These are phyloP conservation scores for Mesotaenium endlicherianum DNA, from an alignment of 139 green algal species.

Conservation along the genomic window DNA sequence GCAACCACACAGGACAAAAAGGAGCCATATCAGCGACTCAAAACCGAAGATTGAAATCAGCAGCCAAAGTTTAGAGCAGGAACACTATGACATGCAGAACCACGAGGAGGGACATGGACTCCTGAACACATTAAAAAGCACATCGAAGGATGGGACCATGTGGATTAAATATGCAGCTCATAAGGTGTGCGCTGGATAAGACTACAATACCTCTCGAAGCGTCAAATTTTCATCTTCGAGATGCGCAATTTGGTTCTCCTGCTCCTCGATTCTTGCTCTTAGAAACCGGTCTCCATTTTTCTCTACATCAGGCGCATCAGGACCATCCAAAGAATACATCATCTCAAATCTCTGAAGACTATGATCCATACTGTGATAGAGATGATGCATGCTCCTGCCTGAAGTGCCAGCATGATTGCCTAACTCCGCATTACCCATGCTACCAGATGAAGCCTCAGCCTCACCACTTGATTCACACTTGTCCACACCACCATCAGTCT, in stretches of 20 bases:
- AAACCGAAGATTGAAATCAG: not conserved
- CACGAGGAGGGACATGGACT: not conserved
- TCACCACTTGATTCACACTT: not conserved
- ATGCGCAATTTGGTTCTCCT: slow-evolving; percentile 18
- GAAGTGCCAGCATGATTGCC: not conserved
- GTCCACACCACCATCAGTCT: not conserved
- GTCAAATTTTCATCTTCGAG: slow-evolving; percentile 38
- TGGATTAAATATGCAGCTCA: not conserved
- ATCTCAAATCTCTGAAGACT: slow-evolving; percentile 20
- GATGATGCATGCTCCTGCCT: not conserved
- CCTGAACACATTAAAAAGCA: not conserved
- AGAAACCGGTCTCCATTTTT: slow-evolving; percentile 21
- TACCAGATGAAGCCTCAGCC: not conserved
- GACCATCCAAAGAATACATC: not conserved
- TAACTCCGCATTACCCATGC: not conserved
- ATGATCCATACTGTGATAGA: not conserved
- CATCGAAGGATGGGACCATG: not conserved
- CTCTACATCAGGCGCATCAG: not conserved
- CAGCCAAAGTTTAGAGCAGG: not conserved
- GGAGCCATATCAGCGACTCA: not conserved
- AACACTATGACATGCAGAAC: not conserved
- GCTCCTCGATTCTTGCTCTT: slow-evolving; percentile 15
- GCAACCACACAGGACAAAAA: slow-evolving; percentile 10
- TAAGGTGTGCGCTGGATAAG: too few relatives aligned
- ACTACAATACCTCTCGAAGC: slow-evolving; percentile 14